Evolutionary conservation across 169 alveolate species (phyloP).

Genomic region (Plasmodium blacklocki): DNA sequence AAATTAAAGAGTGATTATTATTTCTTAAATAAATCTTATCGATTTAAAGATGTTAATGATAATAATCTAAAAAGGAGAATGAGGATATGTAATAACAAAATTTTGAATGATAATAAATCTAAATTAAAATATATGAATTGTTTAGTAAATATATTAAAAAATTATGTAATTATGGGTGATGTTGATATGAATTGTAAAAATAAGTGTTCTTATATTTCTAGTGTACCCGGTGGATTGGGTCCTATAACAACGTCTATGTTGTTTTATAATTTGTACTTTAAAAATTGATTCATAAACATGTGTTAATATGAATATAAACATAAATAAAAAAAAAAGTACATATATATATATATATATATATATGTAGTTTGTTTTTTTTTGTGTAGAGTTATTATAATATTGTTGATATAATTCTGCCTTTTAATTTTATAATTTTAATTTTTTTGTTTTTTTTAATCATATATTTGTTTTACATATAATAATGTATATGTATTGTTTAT

Average conservation of each 20-base stretch:
- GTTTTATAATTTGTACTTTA: constrained; percentile 51
- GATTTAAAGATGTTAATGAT: not conserved
- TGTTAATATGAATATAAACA: not conserved
- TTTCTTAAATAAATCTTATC: not conserved
- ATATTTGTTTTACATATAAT: too few relatives aligned
- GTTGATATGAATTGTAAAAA: constrained; percentile 28
- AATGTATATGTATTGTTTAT: too few relatives aligned
- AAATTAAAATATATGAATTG: constrained; percentile 20
- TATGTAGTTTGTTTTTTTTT: too few relatives aligned
- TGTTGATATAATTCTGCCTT: too few relatives aligned
- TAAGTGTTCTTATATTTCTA: constrained; percentile 17
- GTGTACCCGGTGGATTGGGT: constrained; percentile 68
- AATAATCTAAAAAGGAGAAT: not conserved
- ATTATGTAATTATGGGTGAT: constrained; percentile 59
- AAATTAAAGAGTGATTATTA: not conserved
- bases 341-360: too few relatives aligned
- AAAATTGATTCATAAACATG: not conserved
- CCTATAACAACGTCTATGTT: constrained; percentile 59
- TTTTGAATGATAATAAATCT: constrained; percentile 7
- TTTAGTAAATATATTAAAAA: constrained; percentile 12
- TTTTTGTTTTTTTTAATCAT: too few relatives aligned
- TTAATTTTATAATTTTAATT: too few relatives aligned
- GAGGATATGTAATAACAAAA: not conserved
- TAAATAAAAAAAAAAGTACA: too few relatives aligned
- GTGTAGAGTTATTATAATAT: too few relatives aligned